Evolutionary conservation across 1,139 yeast genomes (phyloP), one percentile per base, ranked within the genome.

Genomic region (Suhomyces yuchorum): DNA sequence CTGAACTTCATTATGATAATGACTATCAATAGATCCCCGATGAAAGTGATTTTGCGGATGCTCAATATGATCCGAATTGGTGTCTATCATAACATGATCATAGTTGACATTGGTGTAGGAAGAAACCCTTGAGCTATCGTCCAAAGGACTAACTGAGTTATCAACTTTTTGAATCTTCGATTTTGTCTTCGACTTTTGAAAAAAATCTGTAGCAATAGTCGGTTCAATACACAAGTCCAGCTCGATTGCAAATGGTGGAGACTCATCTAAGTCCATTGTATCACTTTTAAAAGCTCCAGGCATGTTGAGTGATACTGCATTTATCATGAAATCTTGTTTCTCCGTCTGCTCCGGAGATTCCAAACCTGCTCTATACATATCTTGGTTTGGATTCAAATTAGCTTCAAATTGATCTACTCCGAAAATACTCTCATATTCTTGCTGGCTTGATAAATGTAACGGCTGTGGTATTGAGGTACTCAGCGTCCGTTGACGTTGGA

Each of bases 201-300:
- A 46, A 7, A 23, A 15, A 12, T 41, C 36, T 3, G 20, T 33
- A 12, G 37, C 40, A 0, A 40, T 37, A 3, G 35, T 40, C 23
- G 50, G 47, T 38, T 49, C 46, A 28, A 42, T 22, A 15, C 39
- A 44, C 15, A 48, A 18, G n/a, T 69, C 73, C 66, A 66, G 70
- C 32, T 68, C 77, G 17, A 72, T 62, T 2, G 76, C 65, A 47
- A 72, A 71, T 8, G 73, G 75, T 3, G 77, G 76, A 15, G 70
- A 65, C 42, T 71, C 74, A 47, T 71, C 77, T 22, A 72, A 46
- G 18, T 71, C 77, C 76, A 72, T 70, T 9, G 56, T 50, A 44
- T 70, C 70, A 26, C 48, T 60, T 41, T 57, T 59, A 50, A 67
- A 69, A 4, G 68, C 72, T 4, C 73, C 74, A 3, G 74, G 72